Conservation (phyloP, 768 basidiomycete species). For the Dacryopinax primogenitus region DNA sequence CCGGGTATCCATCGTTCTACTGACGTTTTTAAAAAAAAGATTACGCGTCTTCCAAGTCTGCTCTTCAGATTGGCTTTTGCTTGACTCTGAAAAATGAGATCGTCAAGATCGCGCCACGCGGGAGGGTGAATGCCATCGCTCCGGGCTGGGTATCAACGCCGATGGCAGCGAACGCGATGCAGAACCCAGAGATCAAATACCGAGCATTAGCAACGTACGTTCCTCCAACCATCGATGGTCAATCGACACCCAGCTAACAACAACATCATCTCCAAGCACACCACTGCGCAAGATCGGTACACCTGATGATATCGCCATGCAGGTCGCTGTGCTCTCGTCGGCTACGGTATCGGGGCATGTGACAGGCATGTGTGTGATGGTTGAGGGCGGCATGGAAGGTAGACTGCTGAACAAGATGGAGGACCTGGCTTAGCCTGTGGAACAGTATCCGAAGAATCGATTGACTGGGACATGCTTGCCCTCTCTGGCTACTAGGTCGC, state of each 20-base stretch:
- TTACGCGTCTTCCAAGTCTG: slow-evolving; percentile 19
- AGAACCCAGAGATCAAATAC: slow-evolving; percentile 42
- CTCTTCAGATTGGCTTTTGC: slow-evolving; percentile 35
- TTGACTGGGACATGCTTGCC: background rate
- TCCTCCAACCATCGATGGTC: background rate
- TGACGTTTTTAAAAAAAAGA: slow-evolving; percentile 9
- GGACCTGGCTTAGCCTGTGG: slow-evolving; percentile 20
- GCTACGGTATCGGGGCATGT: slow-evolving; percentile 53
- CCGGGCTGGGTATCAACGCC: slow-evolving; percentile 53
- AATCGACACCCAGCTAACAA: background rate
- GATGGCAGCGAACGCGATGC: slow-evolving; percentile 46
- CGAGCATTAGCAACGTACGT: slow-evolving; percentile 55
- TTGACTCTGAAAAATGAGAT: slow-evolving; percentile 67
- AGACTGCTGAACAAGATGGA: slow-evolving; percentile 34
- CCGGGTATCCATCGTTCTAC: background rate
- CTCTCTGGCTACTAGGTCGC: background rate
- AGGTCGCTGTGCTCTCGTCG: slow-evolving; percentile 51
- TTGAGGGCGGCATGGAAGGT: slow-evolving; percentile 75
- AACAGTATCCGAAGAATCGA: slow-evolving; percentile 6
- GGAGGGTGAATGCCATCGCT: slow-evolving; percentile 54
- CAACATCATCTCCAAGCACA: slow-evolving; percentile 31
- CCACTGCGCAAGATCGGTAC: slow-evolving; percentile 57
- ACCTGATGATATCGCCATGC: slow-evolving; percentile 50
- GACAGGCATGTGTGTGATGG: slow-evolving; percentile 55
- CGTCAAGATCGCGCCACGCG: slow-evolving; percentile 56